Percentiles rank a stretch among this genome's conserved stretches.
Evolutionary conservation across 495 filamentous ascomycete genomes (phyloP).

Genomic region (Pyrenula massariospora): DNA sequence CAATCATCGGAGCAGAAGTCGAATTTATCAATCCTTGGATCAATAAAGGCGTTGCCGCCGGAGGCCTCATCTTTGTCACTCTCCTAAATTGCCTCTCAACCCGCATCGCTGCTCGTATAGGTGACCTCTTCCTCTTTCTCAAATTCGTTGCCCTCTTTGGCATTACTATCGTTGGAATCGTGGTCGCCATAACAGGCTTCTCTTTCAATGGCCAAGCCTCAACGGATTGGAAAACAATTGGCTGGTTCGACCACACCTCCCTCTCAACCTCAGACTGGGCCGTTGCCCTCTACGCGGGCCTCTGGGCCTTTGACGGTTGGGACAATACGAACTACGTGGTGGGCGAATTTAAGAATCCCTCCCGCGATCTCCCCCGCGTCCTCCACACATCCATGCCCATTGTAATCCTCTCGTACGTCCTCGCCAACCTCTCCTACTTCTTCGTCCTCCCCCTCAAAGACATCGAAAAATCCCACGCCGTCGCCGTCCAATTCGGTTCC

Average conservation of each 20-base stretch:
- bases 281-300: constrained; percentile 84
- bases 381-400: constrained; percentile 96
- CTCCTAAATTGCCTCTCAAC: constrained; percentile 85
- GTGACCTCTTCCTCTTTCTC: constrained; percentile 89
- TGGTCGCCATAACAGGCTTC: constrained; percentile 78
- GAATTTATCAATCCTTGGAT: constrained; percentile 71
- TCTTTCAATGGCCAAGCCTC: constrained; percentile 65
- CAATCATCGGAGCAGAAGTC: constrained; percentile 68
- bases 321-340: constrained; percentile 98
- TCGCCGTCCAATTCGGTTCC: constrained; percentile 85
- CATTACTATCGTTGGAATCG: constrained; percentile 77
- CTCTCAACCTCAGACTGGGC: constrained; percentile 74
- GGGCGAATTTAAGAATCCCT: constrained; percentile 87
- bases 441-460: constrained; percentile 73
- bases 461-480: constrained; percentile 79
- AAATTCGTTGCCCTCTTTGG: constrained; percentile 86
- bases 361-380: constrained; percentile 80
- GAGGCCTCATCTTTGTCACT: constrained; percentile 64
- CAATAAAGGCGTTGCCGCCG: constrained; percentile 77
- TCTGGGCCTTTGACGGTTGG: constrained; percentile 99
- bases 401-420: constrained; percentile 79
- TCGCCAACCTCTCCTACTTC: constrained; percentile 89
- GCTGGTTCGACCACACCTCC: constrained; percentile 84
- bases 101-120: constrained; percentile 68
- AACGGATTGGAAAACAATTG: constrained; percentile 72